These are phyloP conservation scores for Cordyceps farinosa DNA, from an alignment of 2,329 filamentous ascomycete species.

Conservation along the genomic window DNA sequence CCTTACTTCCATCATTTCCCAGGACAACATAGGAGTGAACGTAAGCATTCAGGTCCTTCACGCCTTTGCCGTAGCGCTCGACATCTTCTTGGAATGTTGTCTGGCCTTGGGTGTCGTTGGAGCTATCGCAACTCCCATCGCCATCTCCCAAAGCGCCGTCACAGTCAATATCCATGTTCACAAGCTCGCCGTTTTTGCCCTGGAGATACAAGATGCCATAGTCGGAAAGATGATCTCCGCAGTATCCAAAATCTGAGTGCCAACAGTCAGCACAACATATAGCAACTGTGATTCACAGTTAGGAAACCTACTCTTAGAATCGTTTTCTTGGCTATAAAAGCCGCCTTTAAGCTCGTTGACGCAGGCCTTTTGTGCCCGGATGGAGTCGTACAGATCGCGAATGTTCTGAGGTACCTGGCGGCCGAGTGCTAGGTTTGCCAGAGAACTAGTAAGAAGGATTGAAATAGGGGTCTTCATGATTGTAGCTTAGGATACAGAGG, in stretches of 20 bases:
- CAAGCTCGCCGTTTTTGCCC: conserved; percentile 38
- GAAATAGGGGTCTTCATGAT: not conserved
- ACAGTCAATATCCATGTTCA: conserved; percentile 58
- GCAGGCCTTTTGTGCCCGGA: conserved; percentile 30
- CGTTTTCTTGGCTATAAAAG: conserved; percentile 30
- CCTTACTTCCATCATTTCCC: conserved; percentile 41
- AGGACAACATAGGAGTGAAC: conserved; percentile 53
- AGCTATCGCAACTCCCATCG: conserved; percentile 43
- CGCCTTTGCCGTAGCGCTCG: conserved; percentile 32
- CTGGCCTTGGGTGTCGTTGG: conserved; percentile 37
- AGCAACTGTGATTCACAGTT: not conserved
- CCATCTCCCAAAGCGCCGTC: conserved; percentile 45
- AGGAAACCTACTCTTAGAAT: conserved; percentile 24
- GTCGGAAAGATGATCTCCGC: conserved; percentile 37
- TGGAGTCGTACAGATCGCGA: conserved; percentile 30
- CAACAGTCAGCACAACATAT: not conserved
- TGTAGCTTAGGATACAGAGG: not conserved
- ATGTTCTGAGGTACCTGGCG: conserved; percentile 27
- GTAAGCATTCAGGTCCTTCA: conserved; percentile 46
- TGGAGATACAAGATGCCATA: conserved; percentile 44
- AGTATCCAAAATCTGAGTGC: conserved; percentile 30
- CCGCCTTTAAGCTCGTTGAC: conserved; percentile 29
- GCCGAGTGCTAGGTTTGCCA: conserved; percentile 10
- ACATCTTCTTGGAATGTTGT: conserved; percentile 44
- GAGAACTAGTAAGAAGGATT: not conserved